Percentiles rank a stretch among this genome's conserved stretches.
phyloP scores from a whole-genome alignment of 179 eudicot genomes.

The Actinidia polygama region DNA sequence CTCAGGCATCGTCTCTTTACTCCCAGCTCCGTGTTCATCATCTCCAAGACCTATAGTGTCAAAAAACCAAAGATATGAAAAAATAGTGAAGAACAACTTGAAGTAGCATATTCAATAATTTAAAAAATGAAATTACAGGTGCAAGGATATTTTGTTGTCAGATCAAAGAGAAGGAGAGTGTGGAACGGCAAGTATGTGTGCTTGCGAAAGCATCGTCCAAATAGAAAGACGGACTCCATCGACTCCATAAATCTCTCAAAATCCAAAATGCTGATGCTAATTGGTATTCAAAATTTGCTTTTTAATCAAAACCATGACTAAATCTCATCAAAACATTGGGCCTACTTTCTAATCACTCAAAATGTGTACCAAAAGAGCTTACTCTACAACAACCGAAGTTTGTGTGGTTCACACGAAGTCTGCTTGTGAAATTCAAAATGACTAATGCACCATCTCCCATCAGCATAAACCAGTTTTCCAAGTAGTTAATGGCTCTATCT shows the following conservation, averaged over 20 bases:
- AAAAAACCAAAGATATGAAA: background rate
- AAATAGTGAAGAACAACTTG: background rate
- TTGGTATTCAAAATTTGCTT: background rate
- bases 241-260: too few species aligned
- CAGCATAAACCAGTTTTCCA: background rate
- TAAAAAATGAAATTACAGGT: background rate
- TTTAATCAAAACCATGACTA: background rate
- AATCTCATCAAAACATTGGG: background rate
- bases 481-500: background rate
- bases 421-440: background rate
- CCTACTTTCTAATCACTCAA: background rate
- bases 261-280: too few species aligned
- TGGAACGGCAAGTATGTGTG: background rate
- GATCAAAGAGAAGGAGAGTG: background rate
- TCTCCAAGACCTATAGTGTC: constrained; percentile 35
- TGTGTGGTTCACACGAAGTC: background rate
- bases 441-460: background rate
- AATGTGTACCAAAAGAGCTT: background rate
- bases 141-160: background rate
- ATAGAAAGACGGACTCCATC: too few species aligned
- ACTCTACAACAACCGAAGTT: background rate
- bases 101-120: background rate
- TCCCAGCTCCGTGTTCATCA: constrained; percentile 38
- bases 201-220: background rate
- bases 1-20: constrained; percentile 44